phyloP scores from a whole-genome alignment of 1,139 yeast genomes.

The Geotrichum citri-aurantii region DNA sequence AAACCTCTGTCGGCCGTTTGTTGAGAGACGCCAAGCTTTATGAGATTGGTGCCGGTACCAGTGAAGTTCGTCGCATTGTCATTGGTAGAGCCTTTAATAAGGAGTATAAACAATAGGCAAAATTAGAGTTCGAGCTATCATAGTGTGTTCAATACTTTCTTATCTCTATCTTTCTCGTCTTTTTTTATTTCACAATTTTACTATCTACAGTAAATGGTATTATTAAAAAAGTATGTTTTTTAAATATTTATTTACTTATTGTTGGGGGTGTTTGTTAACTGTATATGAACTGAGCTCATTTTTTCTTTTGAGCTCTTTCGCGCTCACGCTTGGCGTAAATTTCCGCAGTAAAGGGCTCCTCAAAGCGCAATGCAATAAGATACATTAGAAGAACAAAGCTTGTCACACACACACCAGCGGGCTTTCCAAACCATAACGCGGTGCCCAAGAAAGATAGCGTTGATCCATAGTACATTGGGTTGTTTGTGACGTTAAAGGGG shows the following conservation, averaged over 20 bases:
- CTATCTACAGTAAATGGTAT: too few relatives aligned
- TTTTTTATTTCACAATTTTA: neutral
- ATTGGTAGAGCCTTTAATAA: slow-evolving; percentile 34
- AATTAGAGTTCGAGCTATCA: neutral
- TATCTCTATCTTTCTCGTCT: neutral
- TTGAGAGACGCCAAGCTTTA: slow-evolving; percentile 34
- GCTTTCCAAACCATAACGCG: slow-evolving; percentile 82
- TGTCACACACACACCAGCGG: slow-evolving; percentile 75
- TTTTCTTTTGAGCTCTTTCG: slow-evolving; percentile 26
- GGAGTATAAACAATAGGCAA: slow-evolving; percentile 23
- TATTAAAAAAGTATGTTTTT: too few relatives aligned
- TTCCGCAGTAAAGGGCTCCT: slow-evolving; percentile 92
- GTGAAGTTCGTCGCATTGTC: slow-evolving; percentile 34
- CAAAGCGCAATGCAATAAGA: slow-evolving; percentile 73
- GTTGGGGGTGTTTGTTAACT: neutral
- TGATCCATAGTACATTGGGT: slow-evolving; percentile 97
- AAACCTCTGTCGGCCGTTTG: slow-evolving; percentile 32
- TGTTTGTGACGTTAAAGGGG: slow-evolving; percentile 85
- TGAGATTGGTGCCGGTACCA: slow-evolving; percentile 36
- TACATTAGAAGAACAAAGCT: slow-evolving; percentile 76
- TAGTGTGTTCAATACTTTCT: neutral
- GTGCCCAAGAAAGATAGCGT: slow-evolving; percentile 85
- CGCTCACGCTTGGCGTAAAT: slow-evolving; percentile 67
- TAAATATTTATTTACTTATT: neutral
- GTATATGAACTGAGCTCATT: neutral